Evolutionary conservation across 208 protist species (phyloP), one percentile per base, ranked within the genome.

Genomic region (Leishmania amazonensis): DNA sequence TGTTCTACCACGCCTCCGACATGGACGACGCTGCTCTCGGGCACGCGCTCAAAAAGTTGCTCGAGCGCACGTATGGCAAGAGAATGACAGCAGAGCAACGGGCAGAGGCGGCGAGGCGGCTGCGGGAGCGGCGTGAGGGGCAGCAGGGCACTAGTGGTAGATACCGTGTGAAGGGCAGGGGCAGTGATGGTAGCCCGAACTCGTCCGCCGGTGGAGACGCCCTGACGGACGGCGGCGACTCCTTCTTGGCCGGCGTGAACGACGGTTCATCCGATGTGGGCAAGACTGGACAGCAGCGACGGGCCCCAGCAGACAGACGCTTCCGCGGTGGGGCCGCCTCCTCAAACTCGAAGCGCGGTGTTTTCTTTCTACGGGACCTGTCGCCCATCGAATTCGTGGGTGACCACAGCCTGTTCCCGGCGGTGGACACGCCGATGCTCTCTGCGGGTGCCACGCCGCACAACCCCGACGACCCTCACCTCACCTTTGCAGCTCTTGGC

Each of bases 51-150:
- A 68, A 65, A 24, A 82, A 76, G 35, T 62, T 92, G 38, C 67
- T 92, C 21, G 81, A 87, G 38, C 76, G 75, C 65, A 83, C 76
- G 68, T 92, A 92, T 81, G 89, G 86, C 11, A 88, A 78, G n/a
- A 49, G n/a, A 35, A 76, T 92, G 57, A 83, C 86, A 3, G 51
- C 31, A n/a, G 67, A 85, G 68, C 81, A 92, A 57, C 76, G 74
- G 7, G 71, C n/a, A 35, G 83, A 85, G 72, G 89, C 89, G 9
- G 76, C 62, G 49, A 76, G 76, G 28, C 79, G 78, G 6, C 83
- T 92, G 68, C 84, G 81, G n/a, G 83, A 81, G 74, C 65, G 81
- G 19, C 60, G 60, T 80, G 89, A 5, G 8, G 53, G 40, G 57
- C n/a, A 67, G 49, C 81, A 57, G 65, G 45, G 65, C 51, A 82